These are phyloP conservation scores for Aspergillus sp. DNA, from an alignment of 2,329 filamentous ascomycete species.

Conservation along the genomic window DNA sequence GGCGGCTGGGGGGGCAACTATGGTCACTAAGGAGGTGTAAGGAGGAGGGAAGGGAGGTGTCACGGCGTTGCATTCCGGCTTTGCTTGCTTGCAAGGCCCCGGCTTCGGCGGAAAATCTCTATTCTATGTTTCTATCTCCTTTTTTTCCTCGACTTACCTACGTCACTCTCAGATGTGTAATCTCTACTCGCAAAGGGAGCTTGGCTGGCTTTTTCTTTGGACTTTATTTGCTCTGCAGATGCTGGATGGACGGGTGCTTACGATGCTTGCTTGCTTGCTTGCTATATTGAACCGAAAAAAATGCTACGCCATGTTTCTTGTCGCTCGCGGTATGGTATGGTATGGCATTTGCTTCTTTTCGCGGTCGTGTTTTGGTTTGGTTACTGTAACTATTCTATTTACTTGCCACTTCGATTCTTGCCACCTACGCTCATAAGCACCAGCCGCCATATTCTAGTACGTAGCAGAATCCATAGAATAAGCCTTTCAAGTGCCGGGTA, in stretches of 20 bases:
- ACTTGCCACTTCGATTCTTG: too few species aligned
- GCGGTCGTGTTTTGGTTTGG: slow-evolving; percentile 9
- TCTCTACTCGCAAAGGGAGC: slow-evolving; percentile 32
- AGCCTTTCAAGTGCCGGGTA: too few species aligned
- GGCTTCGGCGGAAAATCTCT: slow-evolving; percentile 10
- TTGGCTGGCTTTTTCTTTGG: slow-evolving; percentile 25
- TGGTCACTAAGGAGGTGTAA: slow-evolving; percentile 37
- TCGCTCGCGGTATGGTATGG: slow-evolving; percentile 11
- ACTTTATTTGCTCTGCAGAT: slow-evolving; percentile 15
- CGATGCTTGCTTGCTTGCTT: slow-evolving; percentile 14
- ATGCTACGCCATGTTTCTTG: slow-evolving; percentile 14
- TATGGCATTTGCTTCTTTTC: slow-evolving; percentile 9
- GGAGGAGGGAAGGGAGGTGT: too few species aligned
- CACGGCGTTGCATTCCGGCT: slow-evolving; percentile 17
- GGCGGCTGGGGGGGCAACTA: slow-evolving; percentile 41
- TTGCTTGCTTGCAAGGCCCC: slow-evolving; percentile 14
- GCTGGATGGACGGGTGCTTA: too few species aligned
- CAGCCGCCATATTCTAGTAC: too few species aligned
- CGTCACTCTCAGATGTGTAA: slow-evolving; percentile 30
- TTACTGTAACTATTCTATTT: too few species aligned
- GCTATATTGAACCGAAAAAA: slow-evolving; percentile 28
- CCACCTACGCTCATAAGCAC: too few species aligned
- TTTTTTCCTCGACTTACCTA: slow-evolving; percentile 10
- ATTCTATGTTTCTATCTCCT: slow-evolving; percentile 2
- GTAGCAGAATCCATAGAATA: too few species aligned